A percentile compares a stretch with the other conserved stretches of the same genome.
Conservation (phyloP, 2,329 filamentous ascomycete genomes). For the Didymella keratinophila region DNA sequence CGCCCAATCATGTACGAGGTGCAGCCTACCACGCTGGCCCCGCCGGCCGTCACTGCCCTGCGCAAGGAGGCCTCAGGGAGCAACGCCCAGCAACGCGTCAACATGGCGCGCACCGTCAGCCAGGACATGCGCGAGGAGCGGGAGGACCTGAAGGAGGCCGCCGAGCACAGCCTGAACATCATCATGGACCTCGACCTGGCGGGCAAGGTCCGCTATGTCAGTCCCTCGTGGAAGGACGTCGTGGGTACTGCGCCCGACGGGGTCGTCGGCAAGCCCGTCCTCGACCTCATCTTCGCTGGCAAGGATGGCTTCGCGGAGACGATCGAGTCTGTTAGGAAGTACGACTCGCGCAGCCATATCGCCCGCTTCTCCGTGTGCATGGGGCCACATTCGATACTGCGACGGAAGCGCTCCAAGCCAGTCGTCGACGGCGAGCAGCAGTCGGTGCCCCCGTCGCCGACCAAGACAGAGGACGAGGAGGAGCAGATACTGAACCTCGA, state of each 20-base stretch:
- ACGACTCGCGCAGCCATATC: conserved; percentile 91
- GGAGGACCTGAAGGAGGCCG: conserved; percentile 92
- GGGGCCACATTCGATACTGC: conserved; percentile 48
- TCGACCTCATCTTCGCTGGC: conserved; percentile 82
- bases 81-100: conserved; percentile 37
- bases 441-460: conserved; percentile 41
- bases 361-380: conserved; percentile 53
- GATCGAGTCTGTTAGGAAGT: conserved; percentile 82
- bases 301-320: conserved; percentile 81
- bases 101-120: conserved; percentile 73
- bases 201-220: conserved; percentile 92
- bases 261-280: conserved; percentile 78
- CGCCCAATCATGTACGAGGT: conserved; percentile 41
- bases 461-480: conserved; percentile 39
- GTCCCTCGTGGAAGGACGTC: conserved; percentile 93
- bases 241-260: conserved; percentile 79
- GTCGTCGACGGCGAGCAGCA: conserved; percentile 41
- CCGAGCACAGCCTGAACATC: conserved; percentile 94
- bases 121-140: conserved; percentile 92
- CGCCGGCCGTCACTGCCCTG: conserved; percentile 55
- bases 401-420: conserved; percentile 39
- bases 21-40: conserved; percentile 47
- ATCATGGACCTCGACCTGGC: conserved; percentile 94
- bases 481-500: conserved; percentile 78
- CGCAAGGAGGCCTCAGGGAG: conserved; percentile 49